Evolutionary conservation across 805 yeast species (phyloP).

Genomic region (Saturnispora mendoncae): DNA sequence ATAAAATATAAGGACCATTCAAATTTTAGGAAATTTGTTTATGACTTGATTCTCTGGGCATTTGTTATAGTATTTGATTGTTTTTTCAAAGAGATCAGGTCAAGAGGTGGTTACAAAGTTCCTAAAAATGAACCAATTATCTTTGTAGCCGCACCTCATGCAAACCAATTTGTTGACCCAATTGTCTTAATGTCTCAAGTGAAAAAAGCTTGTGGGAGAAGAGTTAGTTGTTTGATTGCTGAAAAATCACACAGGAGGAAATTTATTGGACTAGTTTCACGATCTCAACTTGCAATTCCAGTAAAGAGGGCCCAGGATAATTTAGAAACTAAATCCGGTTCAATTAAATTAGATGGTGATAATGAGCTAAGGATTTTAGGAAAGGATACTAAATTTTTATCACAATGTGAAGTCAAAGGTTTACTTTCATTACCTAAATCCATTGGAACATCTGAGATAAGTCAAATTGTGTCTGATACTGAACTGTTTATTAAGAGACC

Average conservation of each 20-base stretch:
- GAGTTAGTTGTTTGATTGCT: conserved; percentile 48
- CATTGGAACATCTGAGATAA: conserved; percentile 66
- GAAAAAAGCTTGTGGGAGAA: conserved; percentile 36
- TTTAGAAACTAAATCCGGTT: conserved; percentile 58
- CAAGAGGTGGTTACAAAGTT: conserved; percentile 59
- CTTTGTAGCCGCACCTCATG: conserved; percentile 76
- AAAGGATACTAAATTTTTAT: conserved; percentile 47
- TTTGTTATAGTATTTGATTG: conserved; percentile 40
- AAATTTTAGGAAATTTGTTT: conserved; percentile 31
- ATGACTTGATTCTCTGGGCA: conserved; percentile 46
- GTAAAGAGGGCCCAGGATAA: conserved; percentile 90
- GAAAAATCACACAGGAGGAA: conserved; percentile 38
- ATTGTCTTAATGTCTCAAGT: conserved; percentile 77
- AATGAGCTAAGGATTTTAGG: conserved; percentile 46
- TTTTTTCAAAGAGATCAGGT: conserved; percentile 66
- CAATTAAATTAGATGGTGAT: conserved; percentile 44
- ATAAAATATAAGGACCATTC: conserved; percentile 32
- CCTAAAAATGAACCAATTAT: conserved; percentile 61
- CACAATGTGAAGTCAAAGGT: conserved; percentile 56
- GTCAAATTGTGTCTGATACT: conserved; percentile 60
- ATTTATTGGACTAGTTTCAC: conserved; percentile 69
- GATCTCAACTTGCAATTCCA: conserved; percentile 75
- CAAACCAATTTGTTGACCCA: conserved; percentile 76
- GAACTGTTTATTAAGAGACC: conserved; percentile 62
- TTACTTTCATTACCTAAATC: conserved; percentile 69